Conservation (phyloP, 2,329 filamentous ascomycete genomes). For the Fusarium falciforme region DNA sequence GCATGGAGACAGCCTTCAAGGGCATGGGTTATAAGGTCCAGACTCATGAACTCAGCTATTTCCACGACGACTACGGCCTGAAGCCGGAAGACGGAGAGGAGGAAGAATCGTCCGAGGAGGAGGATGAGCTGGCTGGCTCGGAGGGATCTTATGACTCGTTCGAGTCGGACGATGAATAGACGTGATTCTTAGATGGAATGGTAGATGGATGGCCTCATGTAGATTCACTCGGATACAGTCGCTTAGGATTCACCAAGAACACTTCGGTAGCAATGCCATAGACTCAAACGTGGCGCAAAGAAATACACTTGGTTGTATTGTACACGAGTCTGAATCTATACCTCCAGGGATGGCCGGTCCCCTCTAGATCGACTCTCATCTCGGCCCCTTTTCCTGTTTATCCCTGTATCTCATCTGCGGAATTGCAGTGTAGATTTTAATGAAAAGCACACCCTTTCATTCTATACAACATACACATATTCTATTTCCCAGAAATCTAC, state of each 20-base stretch:
- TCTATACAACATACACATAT: slow-evolving; percentile 7
- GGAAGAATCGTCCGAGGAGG: slow-evolving; percentile 62
- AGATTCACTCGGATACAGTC: neutral
- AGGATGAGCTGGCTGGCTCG: slow-evolving; percentile 49
- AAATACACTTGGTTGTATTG: slow-evolving; percentile 32
- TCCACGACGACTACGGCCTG: slow-evolving; percentile 91
- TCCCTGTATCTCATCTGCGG: slow-evolving; percentile 1
- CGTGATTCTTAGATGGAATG: neutral
- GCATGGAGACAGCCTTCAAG: slow-evolving; percentile 79
- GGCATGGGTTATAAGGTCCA: slow-evolving; percentile 82
- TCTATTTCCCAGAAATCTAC: slow-evolving; percentile 52
- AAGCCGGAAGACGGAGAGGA: slow-evolving; percentile 72
- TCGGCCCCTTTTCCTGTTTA: slow-evolving; percentile 11
- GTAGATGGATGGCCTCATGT: slow-evolving; percentile 9
- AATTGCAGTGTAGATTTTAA: neutral
- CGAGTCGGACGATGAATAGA: slow-evolving; percentile 44
- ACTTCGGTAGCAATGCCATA: slow-evolving; percentile 37
- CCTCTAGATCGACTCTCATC: slow-evolving; percentile 17
- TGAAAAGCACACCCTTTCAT: neutral
- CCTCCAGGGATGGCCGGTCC: slow-evolving; percentile 10
- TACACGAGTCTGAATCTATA: slow-evolving; percentile 38
- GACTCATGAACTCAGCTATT: slow-evolving; percentile 78
- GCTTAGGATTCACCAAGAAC: slow-evolving; percentile 18
- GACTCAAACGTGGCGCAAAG: slow-evolving; percentile 16
- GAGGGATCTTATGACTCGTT: slow-evolving; percentile 48